Evolutionary conservation across 768 basidiomycete species (phyloP), one percentile per base, ranked within the genome.

Genomic region (Punctularia strigosozonata): DNA sequence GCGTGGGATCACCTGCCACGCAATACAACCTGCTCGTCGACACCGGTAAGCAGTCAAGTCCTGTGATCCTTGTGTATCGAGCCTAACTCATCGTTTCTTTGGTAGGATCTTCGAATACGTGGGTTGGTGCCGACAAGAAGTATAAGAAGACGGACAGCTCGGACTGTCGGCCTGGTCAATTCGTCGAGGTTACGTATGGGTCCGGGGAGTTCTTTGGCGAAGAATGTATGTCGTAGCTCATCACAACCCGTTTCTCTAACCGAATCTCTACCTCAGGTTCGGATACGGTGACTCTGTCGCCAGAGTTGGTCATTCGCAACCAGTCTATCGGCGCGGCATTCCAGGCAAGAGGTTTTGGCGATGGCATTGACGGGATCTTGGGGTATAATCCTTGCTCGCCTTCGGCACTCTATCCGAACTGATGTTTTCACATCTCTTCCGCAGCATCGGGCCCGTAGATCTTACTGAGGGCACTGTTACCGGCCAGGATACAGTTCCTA

Each of bases 361-460:
- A 48, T 23, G 69, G 48, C 34, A 61, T 69, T 14, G 73, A 77
- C 43, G 73, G 75, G 6, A 71, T 73, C 42, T 76, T 26, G 72
- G 72, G 72, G 64, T 63, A 43, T 37, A 3, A 10, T 19, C 12
- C 15, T 4, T 32, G n/a, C 18, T 26, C 21, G 25, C 10, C 10
- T 15, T 24, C 5, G n/a, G 12, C 12, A 8, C 18, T 12, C 21
- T 38, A 4, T 23, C 10, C 19, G 10, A 1, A 25, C 25, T 26
- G 3, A 12, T 2, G 7, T 12, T 33, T 21, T 43, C 14, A 50
- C 31, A 19, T 26, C 20, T 10, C 15, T 13, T 37, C n/a, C 12
- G 14, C 31, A 68, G 66, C 14, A 62, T 73, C 21, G 74, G 74
- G 13, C 71, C 73, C 19, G 64, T 63, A 2, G 66, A 73, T 50